phyloP scores from a whole-genome alignment of 108 stramenopile genomes.

The Cyclotella kingstonii region DNA sequence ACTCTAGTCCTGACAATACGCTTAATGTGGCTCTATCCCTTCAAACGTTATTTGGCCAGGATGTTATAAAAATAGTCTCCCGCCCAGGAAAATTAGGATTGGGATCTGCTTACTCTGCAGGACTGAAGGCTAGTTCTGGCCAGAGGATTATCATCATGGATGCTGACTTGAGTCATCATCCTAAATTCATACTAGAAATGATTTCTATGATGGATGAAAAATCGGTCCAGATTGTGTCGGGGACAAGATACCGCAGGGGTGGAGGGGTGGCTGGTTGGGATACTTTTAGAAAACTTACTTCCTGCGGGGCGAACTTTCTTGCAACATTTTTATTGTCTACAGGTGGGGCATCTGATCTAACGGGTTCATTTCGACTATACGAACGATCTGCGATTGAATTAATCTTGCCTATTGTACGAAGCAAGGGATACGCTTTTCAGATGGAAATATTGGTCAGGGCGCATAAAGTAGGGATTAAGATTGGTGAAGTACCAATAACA shows the following conservation, averaged over 20 bases:
- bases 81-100: conserved; percentile 94
- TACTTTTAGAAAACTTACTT: conserved; percentile 86
- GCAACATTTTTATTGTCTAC: conserved; percentile 92
- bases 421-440: conserved; percentile 97
- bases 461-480: conserved; percentile 68
- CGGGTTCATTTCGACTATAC: conserved; percentile 96
- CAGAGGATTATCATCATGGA: conserved; percentile 96
- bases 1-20: conserved; percentile 93
- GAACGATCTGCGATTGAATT: conserved; percentile 80
- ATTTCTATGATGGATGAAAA: conserved; percentile 62
- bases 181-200: conserved; percentile 94
- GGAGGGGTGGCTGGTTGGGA: conserved; percentile 98
- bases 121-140: conserved; percentile 76
- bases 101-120: conserved; percentile 95
- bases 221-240: conserved; percentile 90
- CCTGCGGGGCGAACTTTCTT: conserved; percentile 94
- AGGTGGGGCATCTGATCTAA: conserved; percentile 88
- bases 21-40: conserved; percentile 88
- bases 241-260: conserved; percentile 87
- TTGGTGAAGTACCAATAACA: conserved; percentile 93
- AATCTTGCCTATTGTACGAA: conserved; percentile 81
- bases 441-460: conserved; percentile 97
- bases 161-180: conserved; percentile 97
- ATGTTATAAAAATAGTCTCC: conserved; percentile 78
- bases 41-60: conserved; percentile 78